Evolutionary conservation across 805 yeast species (phyloP).

Genomic region (Saccharomyces kudriavzevii): DNA sequence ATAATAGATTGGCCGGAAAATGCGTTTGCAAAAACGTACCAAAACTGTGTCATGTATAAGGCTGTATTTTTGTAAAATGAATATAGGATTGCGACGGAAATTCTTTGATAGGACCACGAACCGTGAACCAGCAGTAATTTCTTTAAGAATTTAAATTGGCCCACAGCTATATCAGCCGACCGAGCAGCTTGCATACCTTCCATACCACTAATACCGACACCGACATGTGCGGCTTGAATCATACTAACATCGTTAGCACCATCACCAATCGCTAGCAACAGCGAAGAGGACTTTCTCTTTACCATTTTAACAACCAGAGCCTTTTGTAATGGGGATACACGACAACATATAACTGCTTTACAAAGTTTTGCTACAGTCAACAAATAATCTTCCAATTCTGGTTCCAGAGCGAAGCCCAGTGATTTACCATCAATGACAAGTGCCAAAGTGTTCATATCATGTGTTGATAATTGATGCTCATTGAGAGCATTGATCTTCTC

Average conservation of each 20-base stretch:
- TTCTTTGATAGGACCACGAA: slow-evolving; percentile 93
- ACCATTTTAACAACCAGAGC: slow-evolving; percentile 94
- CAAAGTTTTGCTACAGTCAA: slow-evolving; percentile 77
- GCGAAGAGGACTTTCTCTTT: slow-evolving; percentile 64
- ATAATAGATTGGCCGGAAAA: slow-evolving; percentile 92
- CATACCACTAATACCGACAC: slow-evolving; percentile 98
- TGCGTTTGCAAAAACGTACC: slow-evolving; percentile 90
- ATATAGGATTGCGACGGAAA: slow-evolving; percentile 84
- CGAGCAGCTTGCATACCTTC: slow-evolving; percentile 99
- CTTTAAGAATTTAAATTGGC: slow-evolving; percentile 82
- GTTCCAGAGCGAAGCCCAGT: slow-evolving; percentile 74
- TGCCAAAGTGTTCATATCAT: slow-evolving; percentile 74
- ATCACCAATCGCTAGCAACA: slow-evolving; percentile 89
- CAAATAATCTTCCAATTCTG: slow-evolving; percentile 68
- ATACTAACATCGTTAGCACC: slow-evolving; percentile 98
- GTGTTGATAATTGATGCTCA: slow-evolving; percentile 55
- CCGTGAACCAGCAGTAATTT: slow-evolving; percentile 90
- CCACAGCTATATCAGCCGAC: slow-evolving; percentile 94
- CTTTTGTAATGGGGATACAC: slow-evolving; percentile 95
- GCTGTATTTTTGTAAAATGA: slow-evolving; percentile 95
- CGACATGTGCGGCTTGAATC: slow-evolving; percentile 99
- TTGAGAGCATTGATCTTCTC: slow-evolving; percentile 69
- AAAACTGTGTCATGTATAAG: slow-evolving; percentile 93
- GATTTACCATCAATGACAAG: slow-evolving; percentile 92
- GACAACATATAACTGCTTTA: slow-evolving; percentile 94